A percentile compares a stretch with the other conserved stretches of the same genome.
Evolutionary conservation across 352 stramenopile genomes (phyloP).

Genomic region (Pythium dissotocum): DNA sequence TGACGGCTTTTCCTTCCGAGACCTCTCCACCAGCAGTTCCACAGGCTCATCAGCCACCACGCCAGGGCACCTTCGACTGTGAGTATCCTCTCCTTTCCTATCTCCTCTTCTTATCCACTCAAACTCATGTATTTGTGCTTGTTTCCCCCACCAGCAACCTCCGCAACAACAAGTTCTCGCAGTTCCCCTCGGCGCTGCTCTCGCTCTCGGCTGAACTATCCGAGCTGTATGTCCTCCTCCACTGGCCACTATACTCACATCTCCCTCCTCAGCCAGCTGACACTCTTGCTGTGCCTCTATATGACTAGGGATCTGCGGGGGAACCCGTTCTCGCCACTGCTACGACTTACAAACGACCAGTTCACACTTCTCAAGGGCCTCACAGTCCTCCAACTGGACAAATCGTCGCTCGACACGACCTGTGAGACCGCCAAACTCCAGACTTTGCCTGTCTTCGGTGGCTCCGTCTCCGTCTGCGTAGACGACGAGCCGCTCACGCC

Average conservation of each 20-base stretch:
- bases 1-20: conserved; percentile 5
- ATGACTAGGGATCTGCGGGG: conserved; percentile 8
- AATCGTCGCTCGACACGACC: conserved; percentile 3
- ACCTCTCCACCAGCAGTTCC: not conserved
- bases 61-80: not conserved
- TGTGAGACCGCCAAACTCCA: not conserved
- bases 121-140: not conserved
- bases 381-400: not conserved
- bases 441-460: not conserved
- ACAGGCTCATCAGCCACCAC: not conserved
- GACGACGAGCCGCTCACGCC: not conserved
- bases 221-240: not conserved
- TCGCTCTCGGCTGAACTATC: not conserved
- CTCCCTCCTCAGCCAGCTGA: not conserved
- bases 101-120: no score
- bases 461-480: conserved; percentile 5
- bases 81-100: not conserved
- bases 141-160: not conserved
- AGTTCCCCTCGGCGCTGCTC: conserved; percentile 1
- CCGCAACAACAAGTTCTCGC: not conserved
- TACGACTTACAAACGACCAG: not conserved
- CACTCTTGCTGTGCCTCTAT: not conserved
- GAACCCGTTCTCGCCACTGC: conserved; percentile 3
- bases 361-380: conserved; percentile 4
- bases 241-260: not conserved